Evolutionary conservation across 441 rosid species (phyloP).

Genomic region (Populus hybrid): DNA sequence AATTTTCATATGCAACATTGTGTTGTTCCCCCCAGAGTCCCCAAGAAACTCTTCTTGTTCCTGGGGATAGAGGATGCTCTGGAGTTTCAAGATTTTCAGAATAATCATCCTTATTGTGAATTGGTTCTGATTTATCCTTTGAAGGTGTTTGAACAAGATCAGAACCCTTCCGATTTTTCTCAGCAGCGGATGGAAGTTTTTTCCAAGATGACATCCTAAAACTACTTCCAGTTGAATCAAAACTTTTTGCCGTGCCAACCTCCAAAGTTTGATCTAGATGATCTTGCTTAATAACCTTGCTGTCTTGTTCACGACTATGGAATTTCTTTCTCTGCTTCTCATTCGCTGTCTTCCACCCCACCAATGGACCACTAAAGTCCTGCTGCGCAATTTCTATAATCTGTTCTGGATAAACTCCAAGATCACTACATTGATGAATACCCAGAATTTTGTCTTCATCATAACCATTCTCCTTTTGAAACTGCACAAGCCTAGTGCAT

Average conservation of each 20-base stretch:
- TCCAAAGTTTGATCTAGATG: constrained; percentile 45
- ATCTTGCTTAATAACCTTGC: constrained; percentile 31
- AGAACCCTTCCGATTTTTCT: constrained; percentile 53
- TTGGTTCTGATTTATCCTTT: constrained; percentile 46
- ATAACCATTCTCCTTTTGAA: constrained; percentile 89
- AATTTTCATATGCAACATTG: constrained; percentile 63
- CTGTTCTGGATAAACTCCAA: constrained; percentile 87
- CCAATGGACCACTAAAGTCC: constrained; percentile 49
- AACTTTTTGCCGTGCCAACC: constrained; percentile 68
- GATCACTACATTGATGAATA: constrained; percentile 86
- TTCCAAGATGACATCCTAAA: constrained; percentile 94
- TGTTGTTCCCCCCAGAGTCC: constrained; percentile 73
- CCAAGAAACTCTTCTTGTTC: constrained; percentile 49
- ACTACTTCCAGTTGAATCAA: constrained; percentile 71
- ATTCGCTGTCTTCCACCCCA: constrained; percentile 33
- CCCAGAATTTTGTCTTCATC: constrained; percentile 77
- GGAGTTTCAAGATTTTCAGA: constrained; percentile 37
- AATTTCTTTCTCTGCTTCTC: constrained; percentile 46
- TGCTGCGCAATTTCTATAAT: constrained; percentile 54
- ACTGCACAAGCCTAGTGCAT: constrained; percentile 96
- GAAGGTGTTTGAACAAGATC: constrained; percentile 44
- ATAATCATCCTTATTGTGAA: constrained; percentile 40
- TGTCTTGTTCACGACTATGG: constrained; percentile 35
- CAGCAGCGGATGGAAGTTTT: constrained; percentile 85
- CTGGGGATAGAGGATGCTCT: constrained; percentile 45